phyloP scores from a whole-genome alignment of 441 rosid genomes.

The Breynia disticha region DNA sequence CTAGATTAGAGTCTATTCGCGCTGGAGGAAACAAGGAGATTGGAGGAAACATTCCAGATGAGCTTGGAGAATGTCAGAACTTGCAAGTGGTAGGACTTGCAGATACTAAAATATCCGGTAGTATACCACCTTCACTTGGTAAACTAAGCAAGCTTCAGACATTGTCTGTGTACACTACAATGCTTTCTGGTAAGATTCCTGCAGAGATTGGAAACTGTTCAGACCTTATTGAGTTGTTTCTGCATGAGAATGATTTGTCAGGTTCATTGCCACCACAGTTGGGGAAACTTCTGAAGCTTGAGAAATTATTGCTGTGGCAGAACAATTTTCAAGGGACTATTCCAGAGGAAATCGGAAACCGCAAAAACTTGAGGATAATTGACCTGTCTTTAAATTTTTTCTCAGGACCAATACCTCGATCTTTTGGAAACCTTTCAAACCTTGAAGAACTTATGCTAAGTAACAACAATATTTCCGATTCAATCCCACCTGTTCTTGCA shows the following conservation, averaged over 20 bases:
- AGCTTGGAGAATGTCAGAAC: slow-evolving; percentile 68
- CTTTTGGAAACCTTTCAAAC: slow-evolving; percentile 45
- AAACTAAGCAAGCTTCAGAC: slow-evolving; percentile 63
- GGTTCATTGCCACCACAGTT: slow-evolving; percentile 69
- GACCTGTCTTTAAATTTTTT: slow-evolving; percentile 75
- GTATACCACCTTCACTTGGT: slow-evolving; percentile 66
- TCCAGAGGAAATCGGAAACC: slow-evolving; percentile 83
- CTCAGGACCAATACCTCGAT: slow-evolving; percentile 64
- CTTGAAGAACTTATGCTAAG: slow-evolving; percentile 93
- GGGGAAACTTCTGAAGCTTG: slow-evolving; percentile 69
- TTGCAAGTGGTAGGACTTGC: slow-evolving; percentile 75
- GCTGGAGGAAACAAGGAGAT: slow-evolving; percentile 86
- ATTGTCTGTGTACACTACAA: slow-evolving; percentile 64
- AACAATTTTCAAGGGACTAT: slow-evolving; percentile 69
- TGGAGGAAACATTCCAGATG: slow-evolving; percentile 58
- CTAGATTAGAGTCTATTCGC: slow-evolving; percentile 53
- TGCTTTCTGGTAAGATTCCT: slow-evolving; percentile 84
- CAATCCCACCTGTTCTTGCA: slow-evolving; percentile 58
- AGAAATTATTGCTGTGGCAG: slow-evolving; percentile 69
- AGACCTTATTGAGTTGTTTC: slow-evolving; percentile 71
- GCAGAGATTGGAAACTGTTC: slow-evolving; percentile 73
- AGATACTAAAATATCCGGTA: slow-evolving; percentile 65
- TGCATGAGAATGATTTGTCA: slow-evolving; percentile 74
- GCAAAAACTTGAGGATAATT: slow-evolving; percentile 51
- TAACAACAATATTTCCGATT: slow-evolving; percentile 74